Percentiles rank a stretch among this genome's conserved stretches.
Evolutionary conservation across 371 early-diverging fungal genomes (phyloP).

Genomic region (Rhizopus sp.): DNA sequence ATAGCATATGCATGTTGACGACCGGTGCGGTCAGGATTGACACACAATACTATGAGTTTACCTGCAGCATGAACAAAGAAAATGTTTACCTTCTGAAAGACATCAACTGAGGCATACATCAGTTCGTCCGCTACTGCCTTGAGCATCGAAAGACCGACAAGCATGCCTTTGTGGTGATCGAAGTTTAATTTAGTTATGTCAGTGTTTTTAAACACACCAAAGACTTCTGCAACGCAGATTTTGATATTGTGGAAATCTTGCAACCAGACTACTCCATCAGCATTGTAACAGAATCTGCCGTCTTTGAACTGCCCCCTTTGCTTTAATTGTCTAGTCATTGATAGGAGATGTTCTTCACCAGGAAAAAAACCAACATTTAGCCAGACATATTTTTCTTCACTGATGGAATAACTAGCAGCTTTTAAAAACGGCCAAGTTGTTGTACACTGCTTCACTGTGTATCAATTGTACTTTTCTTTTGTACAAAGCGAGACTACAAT

Average conservation of each 20-base stretch:
- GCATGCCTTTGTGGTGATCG: conserved; percentile 16
- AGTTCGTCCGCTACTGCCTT: conserved; percentile 20
- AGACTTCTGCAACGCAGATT: conserved; percentile 18
- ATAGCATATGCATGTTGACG: no score
- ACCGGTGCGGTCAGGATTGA: no score
- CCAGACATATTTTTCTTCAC: conserved; percentile 4
- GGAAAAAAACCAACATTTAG: conserved; percentile 10
- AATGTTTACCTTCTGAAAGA: conserved; percentile 15
- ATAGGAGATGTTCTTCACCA: conserved; percentile 12
- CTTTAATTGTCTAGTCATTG: conserved; percentile 12
- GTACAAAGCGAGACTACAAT: no score
- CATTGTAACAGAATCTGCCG: conserved; percentile 14
- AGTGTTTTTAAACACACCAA: conserved; percentile 12
- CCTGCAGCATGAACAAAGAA: conserved; percentile 19
- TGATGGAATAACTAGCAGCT: conserved; percentile 2
- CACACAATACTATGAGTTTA: no score
- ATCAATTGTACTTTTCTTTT: conserved; percentile 6
- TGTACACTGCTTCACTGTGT: conserved; percentile 9
- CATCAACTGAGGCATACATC: conserved; percentile 20
- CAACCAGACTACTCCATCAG: conserved; percentile 14
- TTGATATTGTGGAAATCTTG: conserved; percentile 16
- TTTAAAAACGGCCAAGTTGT: conserved; percentile 2
- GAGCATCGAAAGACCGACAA: conserved; percentile 17
- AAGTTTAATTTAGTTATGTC: conserved; percentile 16
- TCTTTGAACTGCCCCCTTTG: conserved; percentile 12